Evolutionary conservation across 345 rosid genomes (phyloP).

Genomic region (Eucalyptus tenuipes): DNA sequence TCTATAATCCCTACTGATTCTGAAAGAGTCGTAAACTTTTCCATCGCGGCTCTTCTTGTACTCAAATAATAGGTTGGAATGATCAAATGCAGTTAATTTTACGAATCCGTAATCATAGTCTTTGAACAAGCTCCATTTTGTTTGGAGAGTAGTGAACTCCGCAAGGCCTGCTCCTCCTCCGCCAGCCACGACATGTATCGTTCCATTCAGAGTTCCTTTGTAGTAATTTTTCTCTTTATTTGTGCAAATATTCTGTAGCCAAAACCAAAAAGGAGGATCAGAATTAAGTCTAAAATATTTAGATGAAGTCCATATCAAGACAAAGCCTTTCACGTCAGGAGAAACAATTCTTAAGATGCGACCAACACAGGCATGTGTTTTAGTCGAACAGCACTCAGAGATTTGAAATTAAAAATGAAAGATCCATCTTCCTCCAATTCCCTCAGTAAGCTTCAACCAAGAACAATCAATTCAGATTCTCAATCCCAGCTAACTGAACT

Average conservation of each 20-base stretch:
- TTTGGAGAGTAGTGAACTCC: slow-evolving; percentile 23
- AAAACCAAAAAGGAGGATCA: background rate
- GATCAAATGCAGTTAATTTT: slow-evolving; percentile 66
- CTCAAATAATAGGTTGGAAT: slow-evolving; percentile 68
- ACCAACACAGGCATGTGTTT: background rate
- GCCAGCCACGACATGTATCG: slow-evolving; percentile 78
- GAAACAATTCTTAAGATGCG: background rate
- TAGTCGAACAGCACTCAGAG: background rate
- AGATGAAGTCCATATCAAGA: background rate
- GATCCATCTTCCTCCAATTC: background rate
- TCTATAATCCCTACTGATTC: slow-evolving; percentile 71
- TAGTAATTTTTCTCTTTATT: slow-evolving; percentile 36
- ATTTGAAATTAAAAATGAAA: background rate
- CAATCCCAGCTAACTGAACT: background rate
- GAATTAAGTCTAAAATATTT: background rate
- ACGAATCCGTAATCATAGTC: slow-evolving; percentile 75
- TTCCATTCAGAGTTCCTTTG: slow-evolving; percentile 57
- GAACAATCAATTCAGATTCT: background rate
- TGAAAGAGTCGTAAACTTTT: slow-evolving; percentile 65
- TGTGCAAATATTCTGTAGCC: slow-evolving; percentile 53
- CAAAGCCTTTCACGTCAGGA: background rate
- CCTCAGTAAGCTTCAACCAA: background rate
- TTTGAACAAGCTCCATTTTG: slow-evolving; percentile 66
- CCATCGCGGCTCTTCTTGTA: slow-evolving; percentile 84
- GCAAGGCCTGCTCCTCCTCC: slow-evolving; percentile 78